These are phyloP conservation scores for Diaporthe sp. DNA, from an alignment of 2,329 filamentous ascomycete species.

Conservation along the genomic window DNA sequence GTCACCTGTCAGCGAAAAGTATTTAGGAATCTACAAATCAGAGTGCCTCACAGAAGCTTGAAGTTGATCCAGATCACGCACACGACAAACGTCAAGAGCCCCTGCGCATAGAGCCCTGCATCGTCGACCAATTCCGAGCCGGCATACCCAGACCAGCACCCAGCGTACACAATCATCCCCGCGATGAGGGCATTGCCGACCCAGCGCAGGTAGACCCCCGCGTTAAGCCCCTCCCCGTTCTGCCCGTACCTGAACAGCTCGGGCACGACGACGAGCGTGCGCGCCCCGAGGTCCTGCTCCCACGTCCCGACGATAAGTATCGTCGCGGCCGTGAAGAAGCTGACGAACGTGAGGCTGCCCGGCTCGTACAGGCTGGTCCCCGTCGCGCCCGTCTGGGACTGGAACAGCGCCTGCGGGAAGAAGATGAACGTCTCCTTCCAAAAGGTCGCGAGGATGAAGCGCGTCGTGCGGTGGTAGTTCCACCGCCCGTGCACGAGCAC, in stretches of 20 bases:
- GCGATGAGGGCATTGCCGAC: conserved; percentile 80
- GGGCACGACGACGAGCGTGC: conserved; percentile 88
- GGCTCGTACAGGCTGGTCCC: conserved; percentile 92
- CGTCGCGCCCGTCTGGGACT: conserved; percentile 87
- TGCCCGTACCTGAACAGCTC: conserved; percentile 91
- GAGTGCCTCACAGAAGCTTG: conserved; percentile 76
- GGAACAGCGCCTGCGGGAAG: conserved; percentile 85
- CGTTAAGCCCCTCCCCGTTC: conserved; percentile 78
- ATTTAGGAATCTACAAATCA: fast-evolving
- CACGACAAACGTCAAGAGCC: conserved; percentile 78
- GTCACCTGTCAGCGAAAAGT: conserved; percentile 43
- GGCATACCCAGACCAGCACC: conserved; percentile 66
- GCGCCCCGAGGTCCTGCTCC: conserved; percentile 87
- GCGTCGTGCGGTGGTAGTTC: too few species aligned
- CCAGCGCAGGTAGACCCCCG: conserved; percentile 81
- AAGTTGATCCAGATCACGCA: conserved; percentile 79
- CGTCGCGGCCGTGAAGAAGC: conserved; percentile 90
- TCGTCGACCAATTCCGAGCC: conserved; percentile 69
- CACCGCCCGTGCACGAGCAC: too few species aligned
- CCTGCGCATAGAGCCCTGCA: conserved; percentile 79
- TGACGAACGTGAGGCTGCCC: conserved; percentile 90
- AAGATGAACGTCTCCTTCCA: conserved; percentile 73
- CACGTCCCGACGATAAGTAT: conserved; percentile 93
- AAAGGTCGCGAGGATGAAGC: too few species aligned
- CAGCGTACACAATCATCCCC: conserved; percentile 79